These are phyloP conservation scores for Rhizopus microsporus DNA, from an alignment of 371 early-diverging fungal genomes.

Conservation along the genomic window DNA sequence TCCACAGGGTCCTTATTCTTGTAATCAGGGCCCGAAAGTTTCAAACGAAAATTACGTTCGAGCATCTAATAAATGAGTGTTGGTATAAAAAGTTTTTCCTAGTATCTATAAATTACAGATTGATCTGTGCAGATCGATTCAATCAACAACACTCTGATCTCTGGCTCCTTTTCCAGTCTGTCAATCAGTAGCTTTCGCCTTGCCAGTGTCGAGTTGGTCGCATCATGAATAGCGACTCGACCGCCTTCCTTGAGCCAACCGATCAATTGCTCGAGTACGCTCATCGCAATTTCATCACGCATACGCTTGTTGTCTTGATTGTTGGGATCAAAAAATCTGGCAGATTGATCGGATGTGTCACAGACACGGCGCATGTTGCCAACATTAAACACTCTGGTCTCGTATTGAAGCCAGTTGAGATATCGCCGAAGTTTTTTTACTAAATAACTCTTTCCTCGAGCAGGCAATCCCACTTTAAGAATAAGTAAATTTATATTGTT, in stretches of 20 bases:
- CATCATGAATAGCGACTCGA: conserved; percentile 88
- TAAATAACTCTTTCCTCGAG: conserved; percentile 87
- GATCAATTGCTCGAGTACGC: conserved; percentile 78
- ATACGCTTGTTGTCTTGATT: conserved; percentile 66
- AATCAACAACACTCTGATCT: conserved; percentile 58
- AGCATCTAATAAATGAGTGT: conserved; percentile 45
- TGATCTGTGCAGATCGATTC: conserved; percentile 83
- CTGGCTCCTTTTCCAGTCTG: conserved; percentile 59
- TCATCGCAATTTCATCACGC: conserved; percentile 77
- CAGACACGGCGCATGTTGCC: conserved; percentile 78
- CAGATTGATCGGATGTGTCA: conserved; percentile 51
- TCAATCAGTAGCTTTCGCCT: conserved; percentile 67
- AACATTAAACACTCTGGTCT: conserved; percentile 82
- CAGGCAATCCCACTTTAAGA: conserved; percentile 76
- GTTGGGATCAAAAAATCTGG: conserved; percentile 77
- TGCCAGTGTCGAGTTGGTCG: conserved; percentile 82
- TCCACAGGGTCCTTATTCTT: conserved; percentile 64
- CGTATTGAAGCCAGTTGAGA: conserved; percentile 69
- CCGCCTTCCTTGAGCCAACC: conserved; percentile 72
- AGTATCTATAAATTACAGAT: conserved; percentile 20
- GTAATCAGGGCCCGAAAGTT: conserved; percentile 85
- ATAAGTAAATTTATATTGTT: background rate
- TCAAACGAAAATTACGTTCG: conserved; percentile 79
- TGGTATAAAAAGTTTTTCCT: background rate
- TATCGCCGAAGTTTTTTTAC: conserved; percentile 84